phyloP scores from a whole-genome alignment of 805 yeast species.

The Zygosaccharomyces lentus region DNA sequence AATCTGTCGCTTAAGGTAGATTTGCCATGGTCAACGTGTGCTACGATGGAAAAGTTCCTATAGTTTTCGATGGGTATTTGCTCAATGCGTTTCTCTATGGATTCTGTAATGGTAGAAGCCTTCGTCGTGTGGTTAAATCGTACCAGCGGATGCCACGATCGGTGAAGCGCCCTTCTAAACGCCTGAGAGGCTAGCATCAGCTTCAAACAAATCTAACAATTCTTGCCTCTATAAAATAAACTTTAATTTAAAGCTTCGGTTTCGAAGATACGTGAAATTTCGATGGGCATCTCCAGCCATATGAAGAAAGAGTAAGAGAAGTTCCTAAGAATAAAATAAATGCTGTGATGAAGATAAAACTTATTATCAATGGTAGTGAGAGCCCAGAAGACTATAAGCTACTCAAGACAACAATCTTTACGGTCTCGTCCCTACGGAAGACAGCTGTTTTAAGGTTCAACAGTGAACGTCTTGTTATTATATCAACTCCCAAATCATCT shows the following conservation, averaged over 20 bases:
- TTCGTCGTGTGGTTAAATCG: slow-evolving; percentile 14
- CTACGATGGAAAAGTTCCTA: slow-evolving; percentile 90
- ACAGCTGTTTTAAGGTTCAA: slow-evolving; percentile 34
- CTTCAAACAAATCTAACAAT: background rate
- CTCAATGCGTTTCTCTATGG: slow-evolving; percentile 56
- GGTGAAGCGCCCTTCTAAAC: slow-evolving; percentile 4
- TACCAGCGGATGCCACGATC: slow-evolving; percentile 14
- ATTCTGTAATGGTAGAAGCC: slow-evolving; percentile 8
- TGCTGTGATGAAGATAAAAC: slow-evolving; percentile 30
- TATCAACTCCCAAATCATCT: slow-evolving; percentile 29
- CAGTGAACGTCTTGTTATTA: slow-evolving; percentile 29
- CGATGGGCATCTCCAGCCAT: background rate
- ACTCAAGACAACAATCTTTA: slow-evolving; percentile 29
- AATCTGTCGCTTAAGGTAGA: slow-evolving; percentile 87
- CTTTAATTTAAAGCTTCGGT: background rate
- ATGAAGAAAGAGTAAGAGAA: background rate
- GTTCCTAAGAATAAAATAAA: background rate
- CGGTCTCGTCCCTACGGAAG: slow-evolving; percentile 32
- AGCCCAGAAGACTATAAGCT: slow-evolving; percentile 32
- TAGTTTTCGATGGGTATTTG: slow-evolving; percentile 77
- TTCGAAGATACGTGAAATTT: background rate
- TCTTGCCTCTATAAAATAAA: background rate
- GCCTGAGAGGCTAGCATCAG: slow-evolving; percentile 7
- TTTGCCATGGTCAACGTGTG: slow-evolving; percentile 90
- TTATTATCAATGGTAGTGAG: slow-evolving; percentile 27